Conservation (phyloP, 2,329 filamentous ascomycete genomes). For the Septoria linicola region DNA sequence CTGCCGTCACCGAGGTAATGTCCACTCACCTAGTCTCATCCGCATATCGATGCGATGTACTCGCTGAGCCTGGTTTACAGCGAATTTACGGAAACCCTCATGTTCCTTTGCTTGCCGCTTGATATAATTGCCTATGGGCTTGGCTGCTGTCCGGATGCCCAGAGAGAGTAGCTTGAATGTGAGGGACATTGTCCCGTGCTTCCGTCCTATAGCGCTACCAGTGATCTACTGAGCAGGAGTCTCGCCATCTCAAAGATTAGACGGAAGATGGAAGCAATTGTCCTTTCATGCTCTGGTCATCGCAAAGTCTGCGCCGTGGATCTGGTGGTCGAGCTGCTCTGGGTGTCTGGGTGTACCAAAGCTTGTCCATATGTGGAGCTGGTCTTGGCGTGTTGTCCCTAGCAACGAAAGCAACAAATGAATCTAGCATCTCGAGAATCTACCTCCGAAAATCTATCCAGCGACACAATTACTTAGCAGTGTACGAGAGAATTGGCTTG, state of each 20-base stretch:
- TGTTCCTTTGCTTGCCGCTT: conserved; percentile 68
- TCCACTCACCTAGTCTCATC: conserved; percentile 63
- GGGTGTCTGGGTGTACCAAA: no score
- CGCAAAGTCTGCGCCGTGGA: not conserved
- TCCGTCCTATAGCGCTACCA: not conserved
- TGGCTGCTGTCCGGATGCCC: conserved; percentile 63
- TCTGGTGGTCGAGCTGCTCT: no score
- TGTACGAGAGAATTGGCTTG: conserved; percentile 5
- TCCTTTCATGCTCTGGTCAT: not conserved
- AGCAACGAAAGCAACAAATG: not conserved
- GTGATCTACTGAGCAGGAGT: no score
- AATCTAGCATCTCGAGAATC: not conserved
- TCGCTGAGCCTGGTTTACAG: conserved; percentile 61
- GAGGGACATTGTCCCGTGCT: conserved; percentile 54
- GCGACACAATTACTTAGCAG: not conserved
- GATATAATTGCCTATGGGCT: conserved; percentile 67
- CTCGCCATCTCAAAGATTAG: no score
- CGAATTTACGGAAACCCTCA: conserved; percentile 62
- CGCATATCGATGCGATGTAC: conserved; percentile 68
- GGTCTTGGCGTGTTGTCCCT: conserved; percentile 1
- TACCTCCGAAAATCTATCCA: conserved; percentile 9
- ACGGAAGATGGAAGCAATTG: no score
- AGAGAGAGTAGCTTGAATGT: conserved; percentile 67
- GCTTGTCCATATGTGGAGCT: not conserved
- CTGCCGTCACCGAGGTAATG: no score